These are phyloP conservation scores for Odonthalia washingtoniensis DNA, from an alignment of 31 red algal genomes.

Conservation along the genomic window DNA sequence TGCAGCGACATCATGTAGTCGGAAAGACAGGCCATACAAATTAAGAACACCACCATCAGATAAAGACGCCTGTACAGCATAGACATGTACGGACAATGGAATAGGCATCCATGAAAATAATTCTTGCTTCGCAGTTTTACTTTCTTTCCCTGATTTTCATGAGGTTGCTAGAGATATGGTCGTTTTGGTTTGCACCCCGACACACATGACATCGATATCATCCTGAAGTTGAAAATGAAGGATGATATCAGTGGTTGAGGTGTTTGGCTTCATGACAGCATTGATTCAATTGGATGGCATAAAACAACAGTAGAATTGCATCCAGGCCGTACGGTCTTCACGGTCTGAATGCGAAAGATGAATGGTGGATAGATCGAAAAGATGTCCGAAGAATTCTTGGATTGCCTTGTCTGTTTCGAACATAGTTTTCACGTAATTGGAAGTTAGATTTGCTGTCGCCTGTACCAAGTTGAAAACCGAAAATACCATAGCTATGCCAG, in stretches of 20 bases:
- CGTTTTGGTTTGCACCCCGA: background rate
- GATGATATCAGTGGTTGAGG: background rate
- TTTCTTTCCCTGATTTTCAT: too few relatives aligned
- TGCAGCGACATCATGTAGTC: constrained; percentile 5
- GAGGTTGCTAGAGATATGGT: too few relatives aligned
- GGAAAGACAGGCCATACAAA: constrained; percentile 26
- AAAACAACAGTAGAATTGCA: constrained; percentile 42
- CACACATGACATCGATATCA: background rate
- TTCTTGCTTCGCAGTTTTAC: too few relatives aligned
- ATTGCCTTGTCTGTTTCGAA: too few relatives aligned
- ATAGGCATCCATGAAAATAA: background rate
- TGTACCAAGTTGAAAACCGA: too few relatives aligned
- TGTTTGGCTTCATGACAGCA: background rate
- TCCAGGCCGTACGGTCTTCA: constrained; percentile 16
- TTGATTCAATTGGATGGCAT: constrained; percentile 28
- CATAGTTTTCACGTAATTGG: too few relatives aligned
- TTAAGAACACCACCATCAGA: constrained; percentile 36
- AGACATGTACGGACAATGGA: background rate
- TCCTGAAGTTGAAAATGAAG: background rate
- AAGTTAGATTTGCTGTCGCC: too few relatives aligned
- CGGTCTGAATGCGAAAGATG: constrained; percentile 41
- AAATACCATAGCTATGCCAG: too few relatives aligned
- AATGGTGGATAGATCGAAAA: constrained; percentile 28
- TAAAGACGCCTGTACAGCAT: constrained; percentile 1
- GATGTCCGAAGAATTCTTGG: constrained; percentile 40